phyloP scores from a whole-genome alignment of 495 filamentous ascomycete genomes.

The Patellaria atrata region DNA sequence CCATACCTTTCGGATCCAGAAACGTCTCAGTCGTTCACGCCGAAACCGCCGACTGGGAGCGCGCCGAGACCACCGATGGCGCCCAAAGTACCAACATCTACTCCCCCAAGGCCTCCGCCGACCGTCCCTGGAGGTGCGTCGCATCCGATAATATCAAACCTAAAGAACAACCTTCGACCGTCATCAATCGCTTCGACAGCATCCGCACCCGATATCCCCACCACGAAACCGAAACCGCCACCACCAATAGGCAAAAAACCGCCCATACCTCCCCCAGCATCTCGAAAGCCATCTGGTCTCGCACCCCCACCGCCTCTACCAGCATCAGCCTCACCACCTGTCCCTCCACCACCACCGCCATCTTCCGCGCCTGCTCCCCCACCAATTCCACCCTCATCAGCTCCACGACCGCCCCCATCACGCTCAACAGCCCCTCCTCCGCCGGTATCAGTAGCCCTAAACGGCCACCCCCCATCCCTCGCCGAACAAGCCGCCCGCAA shows the following conservation, averaged over 20 bases:
- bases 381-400: slow-evolving; percentile 35
- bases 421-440: slow-evolving; percentile 56
- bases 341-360: slow-evolving; percentile 29
- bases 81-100: slow-evolving; percentile 42
- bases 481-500: slow-evolving; percentile 28
- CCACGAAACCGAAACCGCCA: slow-evolving; percentile 27
- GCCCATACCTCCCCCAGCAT: slow-evolving; percentile 31
- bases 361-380: slow-evolving; percentile 31
- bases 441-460: slow-evolving; percentile 65
- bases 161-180: slow-evolving; percentile 27
- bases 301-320: slow-evolving; percentile 17
- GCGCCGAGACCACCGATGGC: slow-evolving; percentile 56
- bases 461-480: slow-evolving; percentile 19
- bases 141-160: slow-evolving; percentile 22
- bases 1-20: slow-evolving; percentile 73
- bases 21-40: slow-evolving; percentile 33
- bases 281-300: slow-evolving; percentile 44
- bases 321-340: slow-evolving; percentile 10
- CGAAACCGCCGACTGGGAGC: slow-evolving; percentile 35
- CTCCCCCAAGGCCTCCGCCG: slow-evolving; percentile 37
- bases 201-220: slow-evolving; percentile 19
- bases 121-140: slow-evolving; percentile 37
- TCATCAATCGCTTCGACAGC: slow-evolving; percentile 19
- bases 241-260: slow-evolving; percentile 33
- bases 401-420: slow-evolving; percentile 39